phyloP scores from a whole-genome alignment of 1,284 basidiomycete genomes.

The Cystobasidiaceae sp. region DNA sequence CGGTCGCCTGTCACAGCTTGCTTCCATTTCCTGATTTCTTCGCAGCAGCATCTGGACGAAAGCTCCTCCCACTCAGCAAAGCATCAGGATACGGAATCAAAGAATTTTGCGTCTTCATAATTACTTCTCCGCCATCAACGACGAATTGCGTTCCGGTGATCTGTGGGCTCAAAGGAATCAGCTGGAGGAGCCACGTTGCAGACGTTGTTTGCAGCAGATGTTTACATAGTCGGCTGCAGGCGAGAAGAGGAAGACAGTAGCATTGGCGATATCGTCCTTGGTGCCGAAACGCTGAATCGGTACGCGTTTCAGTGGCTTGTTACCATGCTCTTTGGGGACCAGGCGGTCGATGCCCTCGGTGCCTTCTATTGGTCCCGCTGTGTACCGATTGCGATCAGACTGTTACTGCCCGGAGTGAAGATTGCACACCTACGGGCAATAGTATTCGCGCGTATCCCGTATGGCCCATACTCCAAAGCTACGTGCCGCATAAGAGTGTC shows the following conservation, averaged over 20 bases:
- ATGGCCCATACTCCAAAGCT: slow-evolving; percentile 88
- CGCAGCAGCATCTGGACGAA: slow-evolving; percentile 7
- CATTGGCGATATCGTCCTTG: slow-evolving; percentile 70
- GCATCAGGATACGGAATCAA: slow-evolving; percentile 23
- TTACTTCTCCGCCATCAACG: slow-evolving; percentile 38
- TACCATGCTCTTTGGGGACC: slow-evolving; percentile 50
- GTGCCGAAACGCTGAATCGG: slow-evolving; percentile 65
- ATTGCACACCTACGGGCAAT: slow-evolving; percentile 40
- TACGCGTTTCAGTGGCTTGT: slow-evolving; percentile 41
- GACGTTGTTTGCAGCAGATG: not conserved
- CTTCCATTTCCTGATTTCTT: not conserved
- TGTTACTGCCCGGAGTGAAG: not conserved
- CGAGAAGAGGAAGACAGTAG: slow-evolving; percentile 81
- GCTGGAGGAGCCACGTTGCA: not conserved
- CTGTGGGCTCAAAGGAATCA: not conserved
- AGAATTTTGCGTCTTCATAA: slow-evolving; percentile 25
- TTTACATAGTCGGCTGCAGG: slow-evolving; percentile 62
- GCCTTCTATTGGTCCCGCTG: slow-evolving; percentile 60
- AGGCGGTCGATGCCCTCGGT: slow-evolving; percentile 82
- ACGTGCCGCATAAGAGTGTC: slow-evolving; percentile 79
- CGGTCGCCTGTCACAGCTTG: not conserved
- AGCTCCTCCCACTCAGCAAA: slow-evolving; percentile 7
- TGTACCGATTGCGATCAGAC: slow-evolving; percentile 2
- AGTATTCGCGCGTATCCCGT: slow-evolving; percentile 88
- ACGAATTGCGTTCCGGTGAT: slow-evolving; percentile 37